Evolutionary conservation across 805 yeast genomes (phyloP).

Genomic region (Kluyveromyces wickerhamii): DNA sequence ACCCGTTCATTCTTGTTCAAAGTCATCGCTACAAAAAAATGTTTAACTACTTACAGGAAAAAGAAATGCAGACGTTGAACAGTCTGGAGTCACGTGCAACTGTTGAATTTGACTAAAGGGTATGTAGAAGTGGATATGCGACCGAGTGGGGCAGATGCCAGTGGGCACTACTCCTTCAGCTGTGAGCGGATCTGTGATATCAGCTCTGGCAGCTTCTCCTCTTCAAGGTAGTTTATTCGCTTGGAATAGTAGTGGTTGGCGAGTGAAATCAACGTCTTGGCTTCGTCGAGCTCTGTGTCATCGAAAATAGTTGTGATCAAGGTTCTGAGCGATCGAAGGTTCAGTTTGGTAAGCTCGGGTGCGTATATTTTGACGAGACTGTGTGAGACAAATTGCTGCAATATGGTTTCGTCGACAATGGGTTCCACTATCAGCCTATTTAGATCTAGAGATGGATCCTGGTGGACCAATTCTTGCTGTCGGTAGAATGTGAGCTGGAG

Average conservation of each 20-base stretch:
- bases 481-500: slow-evolving; percentile 23
- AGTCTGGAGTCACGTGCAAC: too few relatives aligned
- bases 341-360: slow-evolving; percentile 18
- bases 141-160: too few relatives aligned
- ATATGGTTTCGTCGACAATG: slow-evolving; percentile 17
- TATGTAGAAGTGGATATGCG: too few relatives aligned
- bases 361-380: slow-evolving; percentile 18
- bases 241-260: slow-evolving; percentile 24
- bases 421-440: slow-evolving; percentile 19
- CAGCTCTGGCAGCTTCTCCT: slow-evolving; percentile 17
- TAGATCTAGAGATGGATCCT: slow-evolving; percentile 13
- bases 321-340: slow-evolving; percentile 17
- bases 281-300: slow-evolving; percentile 12
- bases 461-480: slow-evolving; percentile 21
- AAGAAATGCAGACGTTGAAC: too few relatives aligned
- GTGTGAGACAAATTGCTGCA: slow-evolving; percentile 18
- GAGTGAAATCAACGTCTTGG: slow-evolving; percentile 17
- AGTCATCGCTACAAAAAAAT: too few relatives aligned
- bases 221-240: slow-evolving; percentile 19
- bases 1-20: too few relatives aligned
- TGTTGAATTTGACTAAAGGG: too few relatives aligned
- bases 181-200: slow-evolving; percentile 13
- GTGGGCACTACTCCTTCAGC: background rate
- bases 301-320: slow-evolving; percentile 18
- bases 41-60: too few relatives aligned